These are phyloP conservation scores for Colletotrichum noveboracense DNA, from an alignment of 2,329 filamentous ascomycete species.

Conservation along the genomic window DNA sequence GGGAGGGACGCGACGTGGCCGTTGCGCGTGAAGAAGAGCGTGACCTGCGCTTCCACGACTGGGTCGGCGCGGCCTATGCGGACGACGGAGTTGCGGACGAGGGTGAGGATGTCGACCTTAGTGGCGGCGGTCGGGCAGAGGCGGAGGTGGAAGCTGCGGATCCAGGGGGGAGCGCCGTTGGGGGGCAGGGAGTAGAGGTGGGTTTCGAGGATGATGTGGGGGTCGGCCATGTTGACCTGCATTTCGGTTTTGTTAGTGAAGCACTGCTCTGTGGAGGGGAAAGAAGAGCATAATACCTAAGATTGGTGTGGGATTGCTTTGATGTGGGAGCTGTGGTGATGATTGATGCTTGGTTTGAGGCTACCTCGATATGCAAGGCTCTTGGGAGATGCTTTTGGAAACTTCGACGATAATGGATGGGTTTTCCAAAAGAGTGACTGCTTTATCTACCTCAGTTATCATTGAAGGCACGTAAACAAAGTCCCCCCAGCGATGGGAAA, in stretches of 20 bases:
- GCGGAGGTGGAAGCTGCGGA: conserved; percentile 1
- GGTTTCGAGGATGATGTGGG: not conserved
- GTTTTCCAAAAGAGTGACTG: not conserved
- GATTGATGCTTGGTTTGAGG: not conserved
- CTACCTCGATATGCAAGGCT: not conserved
- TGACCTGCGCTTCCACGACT: conserved; percentile 5
- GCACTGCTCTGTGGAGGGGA: not conserved
- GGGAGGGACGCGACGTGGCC: conserved; percentile 2
- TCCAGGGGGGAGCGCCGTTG: not conserved
- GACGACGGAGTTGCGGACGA: not conserved
- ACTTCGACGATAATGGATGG: not conserved
- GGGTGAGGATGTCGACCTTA: not conserved
- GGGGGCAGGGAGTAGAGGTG: not conserved
- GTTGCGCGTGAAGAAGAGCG: conserved; percentile 7
- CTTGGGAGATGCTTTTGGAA: not conserved
- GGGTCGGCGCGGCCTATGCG: conserved; percentile 9
- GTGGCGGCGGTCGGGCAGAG: not conserved
- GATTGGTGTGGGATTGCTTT: not conserved
- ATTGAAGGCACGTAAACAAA: not conserved
- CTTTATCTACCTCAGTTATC: not conserved
- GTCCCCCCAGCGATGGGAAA: not conserved
- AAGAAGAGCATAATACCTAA: not conserved
- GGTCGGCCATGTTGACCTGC: conserved; percentile 1
- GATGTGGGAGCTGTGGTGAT: not conserved
- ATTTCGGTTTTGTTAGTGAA: not conserved